Conservation (phyloP, 352 stramenopile species). For the Plasmopara muralis region DNA sequence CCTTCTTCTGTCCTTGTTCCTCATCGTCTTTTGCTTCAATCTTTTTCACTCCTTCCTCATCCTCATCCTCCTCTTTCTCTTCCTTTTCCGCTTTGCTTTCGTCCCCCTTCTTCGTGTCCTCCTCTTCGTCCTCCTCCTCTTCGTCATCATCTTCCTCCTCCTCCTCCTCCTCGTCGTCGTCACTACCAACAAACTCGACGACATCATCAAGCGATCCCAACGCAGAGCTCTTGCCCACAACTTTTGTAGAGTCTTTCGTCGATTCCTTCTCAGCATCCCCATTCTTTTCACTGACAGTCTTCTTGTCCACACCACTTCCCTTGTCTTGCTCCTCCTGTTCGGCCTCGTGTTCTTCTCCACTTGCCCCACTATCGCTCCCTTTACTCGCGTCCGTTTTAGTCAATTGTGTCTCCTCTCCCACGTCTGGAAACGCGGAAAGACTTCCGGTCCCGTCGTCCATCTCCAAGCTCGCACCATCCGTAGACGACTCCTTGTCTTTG, state of each 20-base stretch:
- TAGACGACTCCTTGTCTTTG: conserved; percentile 3
- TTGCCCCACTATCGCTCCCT: conserved; percentile 7
- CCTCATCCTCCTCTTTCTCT: not conserved
- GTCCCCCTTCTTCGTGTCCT: conserved; percentile 9
- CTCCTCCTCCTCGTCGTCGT: conserved; percentile 11
- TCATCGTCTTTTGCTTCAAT: not conserved
- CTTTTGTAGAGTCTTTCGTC: conserved; percentile 21
- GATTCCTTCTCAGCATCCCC: not conserved
- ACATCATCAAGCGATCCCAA: conserved; percentile 19
- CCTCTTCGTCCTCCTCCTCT: conserved; percentile 6
- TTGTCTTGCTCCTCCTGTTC: not conserved
- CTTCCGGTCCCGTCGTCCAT: conserved; percentile 17
- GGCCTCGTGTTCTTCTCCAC: not conserved
- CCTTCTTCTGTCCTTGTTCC: not conserved
- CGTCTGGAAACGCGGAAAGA: not conserved
- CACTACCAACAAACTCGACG: conserved; percentile 23
- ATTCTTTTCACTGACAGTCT: not conserved
- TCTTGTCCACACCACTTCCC: not conserved
- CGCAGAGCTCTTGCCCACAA: conserved; percentile 7
- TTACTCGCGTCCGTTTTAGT: not conserved
- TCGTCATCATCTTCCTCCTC: conserved; percentile 13
- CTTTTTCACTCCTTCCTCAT: not conserved
- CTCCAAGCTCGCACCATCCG: conserved; percentile 1
- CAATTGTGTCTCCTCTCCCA: not conserved
- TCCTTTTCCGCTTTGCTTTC: not conserved